Evolutionary conservation across 2,329 filamentous ascomycete species (phyloP).

Genomic region (Stagonosporopsis cucurbitacearum): DNA sequence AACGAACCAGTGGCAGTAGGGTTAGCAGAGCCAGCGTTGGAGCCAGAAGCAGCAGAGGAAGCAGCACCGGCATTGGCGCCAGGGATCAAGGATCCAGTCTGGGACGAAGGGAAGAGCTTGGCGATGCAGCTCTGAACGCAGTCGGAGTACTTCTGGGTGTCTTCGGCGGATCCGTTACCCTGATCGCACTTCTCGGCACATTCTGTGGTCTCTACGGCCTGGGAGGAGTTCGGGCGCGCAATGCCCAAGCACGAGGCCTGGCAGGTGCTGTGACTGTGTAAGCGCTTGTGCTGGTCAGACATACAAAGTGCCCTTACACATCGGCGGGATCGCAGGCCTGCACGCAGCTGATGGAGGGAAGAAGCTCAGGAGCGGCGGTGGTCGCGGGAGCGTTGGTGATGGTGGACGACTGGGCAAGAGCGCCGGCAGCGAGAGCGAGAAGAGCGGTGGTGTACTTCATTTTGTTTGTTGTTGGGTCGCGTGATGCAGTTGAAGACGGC

Average conservation of each 20-base stretch:
- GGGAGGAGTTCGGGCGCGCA: constrained; percentile 59
- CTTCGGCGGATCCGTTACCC: constrained; percentile 56
- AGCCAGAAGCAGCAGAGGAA: constrained; percentile 27
- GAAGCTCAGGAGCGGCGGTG: constrained; percentile 28
- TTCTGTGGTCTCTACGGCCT: constrained; percentile 59
- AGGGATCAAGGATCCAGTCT: constrained; percentile 32
- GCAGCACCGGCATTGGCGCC: constrained; percentile 20
- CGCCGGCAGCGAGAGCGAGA: constrained; percentile 55
- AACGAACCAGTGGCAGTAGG: constrained; percentile 27
- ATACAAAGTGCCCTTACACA: constrained; percentile 41
- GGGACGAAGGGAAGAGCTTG: constrained; percentile 55
- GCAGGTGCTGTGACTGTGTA: constrained; percentile 45
- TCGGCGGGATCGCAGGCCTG: constrained; percentile 51
- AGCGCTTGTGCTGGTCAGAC: background rate
- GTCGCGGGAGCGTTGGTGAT: constrained; percentile 47
- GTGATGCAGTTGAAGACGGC: constrained; percentile 4
- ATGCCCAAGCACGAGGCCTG: constrained; percentile 58
- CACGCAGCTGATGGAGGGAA: constrained; percentile 44
- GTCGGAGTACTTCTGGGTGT: constrained; percentile 54
- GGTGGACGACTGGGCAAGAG: constrained; percentile 51
- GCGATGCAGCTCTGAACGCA: constrained; percentile 60
- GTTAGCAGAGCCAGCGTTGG: constrained; percentile 15
- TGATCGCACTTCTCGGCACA: constrained; percentile 62
- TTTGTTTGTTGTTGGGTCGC: constrained; percentile 31
- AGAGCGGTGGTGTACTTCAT: constrained; percentile 55